Conservation (phyloP, 208 protist species). For the Trypanosoma caninum region DNA sequence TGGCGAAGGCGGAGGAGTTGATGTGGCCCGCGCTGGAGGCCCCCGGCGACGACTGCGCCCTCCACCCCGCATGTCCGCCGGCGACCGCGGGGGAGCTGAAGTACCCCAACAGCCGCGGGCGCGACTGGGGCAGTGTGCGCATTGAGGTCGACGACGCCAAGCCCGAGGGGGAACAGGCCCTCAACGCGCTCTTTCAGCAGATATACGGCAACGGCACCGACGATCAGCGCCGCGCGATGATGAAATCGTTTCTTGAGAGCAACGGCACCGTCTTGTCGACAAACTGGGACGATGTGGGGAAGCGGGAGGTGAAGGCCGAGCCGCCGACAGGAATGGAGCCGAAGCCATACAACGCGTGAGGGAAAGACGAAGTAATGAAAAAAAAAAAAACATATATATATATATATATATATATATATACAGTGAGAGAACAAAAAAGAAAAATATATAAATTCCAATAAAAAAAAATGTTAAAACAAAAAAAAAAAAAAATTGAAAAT, state of each 20-base stretch:
- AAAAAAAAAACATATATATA: too few relatives aligned
- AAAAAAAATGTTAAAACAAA: too few relatives aligned
- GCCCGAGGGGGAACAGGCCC: conserved; percentile 85
- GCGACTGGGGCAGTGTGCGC: conserved; percentile 76
- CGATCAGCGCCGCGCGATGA: conserved; percentile 92
- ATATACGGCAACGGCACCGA: conserved; percentile 92
- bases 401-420: too few relatives aligned
- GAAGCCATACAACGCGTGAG: conserved; percentile 32
- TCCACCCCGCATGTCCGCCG: conserved; percentile 8
- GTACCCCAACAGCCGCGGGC: conserved; percentile 81
- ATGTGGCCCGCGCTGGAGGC: conserved; percentile 79
- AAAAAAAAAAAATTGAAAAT: too few relatives aligned
- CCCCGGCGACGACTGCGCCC: conserved; percentile 4
- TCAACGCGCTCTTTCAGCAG: conserved; percentile 92
- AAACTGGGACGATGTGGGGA: conserved; percentile 95
- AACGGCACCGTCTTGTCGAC: conserved; percentile 95
- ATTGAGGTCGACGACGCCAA: conserved; percentile 85
- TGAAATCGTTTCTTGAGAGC: conserved; percentile 94
- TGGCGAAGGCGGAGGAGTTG: conserved; percentile 49
- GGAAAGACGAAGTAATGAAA: not conserved
- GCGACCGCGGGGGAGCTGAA: conserved; percentile 43
- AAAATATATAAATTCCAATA: too few relatives aligned
- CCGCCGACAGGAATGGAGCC: conserved; percentile 90
- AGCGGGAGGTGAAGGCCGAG: conserved; percentile 69
- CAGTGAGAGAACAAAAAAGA: too few relatives aligned